Evolutionary conservation across 768 basidiomycete genomes (phyloP), one percentile per base, ranked within the genome.

Genomic region (Boletellus ananiceps): DNA sequence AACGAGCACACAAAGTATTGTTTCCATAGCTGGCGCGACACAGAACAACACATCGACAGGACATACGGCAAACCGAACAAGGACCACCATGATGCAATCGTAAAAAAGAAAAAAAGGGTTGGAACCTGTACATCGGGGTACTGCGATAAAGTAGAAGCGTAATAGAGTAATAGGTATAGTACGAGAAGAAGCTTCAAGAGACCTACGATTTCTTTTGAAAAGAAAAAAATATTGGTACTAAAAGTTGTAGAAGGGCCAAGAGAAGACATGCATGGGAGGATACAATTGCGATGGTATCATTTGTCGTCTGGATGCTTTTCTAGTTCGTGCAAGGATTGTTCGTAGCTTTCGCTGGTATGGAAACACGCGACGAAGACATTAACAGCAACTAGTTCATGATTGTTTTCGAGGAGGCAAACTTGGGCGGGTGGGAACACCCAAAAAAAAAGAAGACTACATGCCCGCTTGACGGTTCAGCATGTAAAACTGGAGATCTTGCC

Each of bases 401-500:
- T 37, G 19, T 41, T 47, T 23, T 44, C 27, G 23, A 3, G 36
- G 51, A 21, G 36, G 12, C 19, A 25, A n/a, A 38, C 37, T 43
- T 7, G 23, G 16, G 29, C 13, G 41, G 34, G 12, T 11, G 29
- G 29, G 7, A 29, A 6, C 41, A 8, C 33, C 33, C 16, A 3
- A 3, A 13, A 45, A 25, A 25, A 25, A 5, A 25, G 4, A 5
- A 3, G 4, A 67, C 56, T 66, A 82, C 68, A 83, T 70, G 52
- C 85, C 85, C 35, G 83, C 80, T 64, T 86, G 84, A 55, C 86
- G 84, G 64, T 84, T 88, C 47, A 86, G 69, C 61, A 89, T 80
- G 61, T 88, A 90, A 50, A 86, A 67, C 58, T 79, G 81, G 51
- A 90, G 71, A 70, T 88, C 86, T 59, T 88, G 88, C 87, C 86